Percentiles rank a stretch among this genome's conserved stretches.
Evolutionary conservation across 768 basidiomycete species (phyloP).

Genomic region (Lentinula boryana): DNA sequence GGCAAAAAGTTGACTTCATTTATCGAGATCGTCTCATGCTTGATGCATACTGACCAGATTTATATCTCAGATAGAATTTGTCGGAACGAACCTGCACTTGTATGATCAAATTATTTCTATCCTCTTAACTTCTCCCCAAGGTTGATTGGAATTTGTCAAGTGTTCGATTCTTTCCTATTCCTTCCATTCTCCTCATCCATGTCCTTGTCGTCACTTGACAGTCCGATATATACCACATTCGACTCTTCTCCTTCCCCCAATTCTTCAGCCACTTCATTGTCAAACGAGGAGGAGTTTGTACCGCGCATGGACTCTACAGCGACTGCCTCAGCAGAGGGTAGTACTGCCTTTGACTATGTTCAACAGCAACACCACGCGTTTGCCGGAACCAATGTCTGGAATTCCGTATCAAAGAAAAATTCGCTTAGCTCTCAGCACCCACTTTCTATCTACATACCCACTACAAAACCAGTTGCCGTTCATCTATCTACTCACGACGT

Average conservation of each 20-base stretch:
- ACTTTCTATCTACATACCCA: conserved; percentile 1
- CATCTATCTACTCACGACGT: neutral
- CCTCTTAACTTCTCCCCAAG: neutral
- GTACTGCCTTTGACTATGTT: neutral
- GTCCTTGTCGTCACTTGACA: neutral
- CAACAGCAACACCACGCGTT: neutral
- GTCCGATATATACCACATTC: neutral
- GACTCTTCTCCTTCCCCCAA: neutral
- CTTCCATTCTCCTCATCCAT: neutral
- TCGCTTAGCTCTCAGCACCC: neutral
- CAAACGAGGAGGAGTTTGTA: neutral
- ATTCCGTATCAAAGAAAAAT: neutral
- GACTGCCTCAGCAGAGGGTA: neutral
- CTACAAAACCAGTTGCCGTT: neutral
- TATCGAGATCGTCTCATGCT: neutral
- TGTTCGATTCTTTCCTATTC: neutral
- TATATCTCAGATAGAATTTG: neutral
- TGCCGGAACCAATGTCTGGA: neutral
- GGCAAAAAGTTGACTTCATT: neutral
- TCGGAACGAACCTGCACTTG: neutral
- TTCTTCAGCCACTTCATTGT: neutral
- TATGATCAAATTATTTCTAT: neutral
- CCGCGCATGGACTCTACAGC: neutral
- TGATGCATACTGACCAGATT: neutral
- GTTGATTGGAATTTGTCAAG: neutral